These are phyloP conservation scores for Penicillium parvum DNA, from an alignment of 495 filamentous ascomycete species.

Conservation along the genomic window DNA sequence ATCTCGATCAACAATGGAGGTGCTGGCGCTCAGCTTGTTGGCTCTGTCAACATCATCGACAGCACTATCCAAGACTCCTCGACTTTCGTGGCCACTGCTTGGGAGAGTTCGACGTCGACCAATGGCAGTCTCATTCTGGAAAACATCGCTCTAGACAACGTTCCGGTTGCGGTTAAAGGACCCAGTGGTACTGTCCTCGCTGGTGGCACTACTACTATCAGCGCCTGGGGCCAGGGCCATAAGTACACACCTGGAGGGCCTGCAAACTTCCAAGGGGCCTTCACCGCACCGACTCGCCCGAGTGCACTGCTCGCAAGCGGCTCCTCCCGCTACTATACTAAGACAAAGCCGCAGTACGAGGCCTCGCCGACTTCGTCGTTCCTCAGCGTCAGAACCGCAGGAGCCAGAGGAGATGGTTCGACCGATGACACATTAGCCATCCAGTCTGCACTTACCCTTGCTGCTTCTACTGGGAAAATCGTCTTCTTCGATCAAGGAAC, in stretches of 20 bases:
- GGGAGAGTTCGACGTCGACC: slow-evolving; percentile 32
- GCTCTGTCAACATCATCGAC: slow-evolving; percentile 50
- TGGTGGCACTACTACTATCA: slow-evolving; percentile 54
- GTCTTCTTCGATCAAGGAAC: slow-evolving; percentile 47
- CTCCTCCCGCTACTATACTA: slow-evolving; percentile 44
- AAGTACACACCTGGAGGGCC: slow-evolving; percentile 43
- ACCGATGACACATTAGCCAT: slow-evolving; percentile 62
- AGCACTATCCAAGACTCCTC: slow-evolving; percentile 60
- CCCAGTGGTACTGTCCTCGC: slow-evolving; percentile 49
- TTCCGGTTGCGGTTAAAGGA: slow-evolving; percentile 56
- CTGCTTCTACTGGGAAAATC: slow-evolving; percentile 39
- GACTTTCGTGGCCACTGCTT: slow-evolving; percentile 58
- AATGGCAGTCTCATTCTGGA: slow-evolving; percentile 58
- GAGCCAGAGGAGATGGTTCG: slow-evolving; percentile 64
- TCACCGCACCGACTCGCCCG: slow-evolving; percentile 35
- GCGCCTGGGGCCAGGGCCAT: slow-evolving; percentile 52
- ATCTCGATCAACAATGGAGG: slow-evolving; percentile 43
- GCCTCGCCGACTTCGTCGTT: slow-evolving; percentile 48
- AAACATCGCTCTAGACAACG: slow-evolving; percentile 63
- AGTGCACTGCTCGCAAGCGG: slow-evolving; percentile 31
- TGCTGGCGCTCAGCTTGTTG: slow-evolving; percentile 31
- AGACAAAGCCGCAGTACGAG: slow-evolving; percentile 54
- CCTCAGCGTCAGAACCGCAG: slow-evolving; percentile 51
- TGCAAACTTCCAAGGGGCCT: slow-evolving; percentile 36
- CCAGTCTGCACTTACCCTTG: slow-evolving; percentile 39